Evolutionary conservation across 2,329 filamentous ascomycete species (phyloP), one percentile per base, ranked within the genome.

Genomic region (Rutstroemia sp.): DNA sequence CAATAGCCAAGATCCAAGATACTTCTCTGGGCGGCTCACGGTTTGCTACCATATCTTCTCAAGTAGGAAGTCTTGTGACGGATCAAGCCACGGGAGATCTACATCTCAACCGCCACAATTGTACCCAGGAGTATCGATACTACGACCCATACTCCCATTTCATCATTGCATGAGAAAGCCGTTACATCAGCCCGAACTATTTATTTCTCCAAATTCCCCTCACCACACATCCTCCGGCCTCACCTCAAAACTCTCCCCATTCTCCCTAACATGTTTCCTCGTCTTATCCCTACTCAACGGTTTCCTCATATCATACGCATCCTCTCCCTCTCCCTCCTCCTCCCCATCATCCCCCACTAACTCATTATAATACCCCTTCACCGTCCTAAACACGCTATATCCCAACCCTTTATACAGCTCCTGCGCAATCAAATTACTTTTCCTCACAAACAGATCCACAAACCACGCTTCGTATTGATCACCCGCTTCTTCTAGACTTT

Each of bases 281-380:
- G 86, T 81, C 71, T 79, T 82, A 73, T 99, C 94, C 67, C 92
- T 81, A 72, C 82, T 88, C 75, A 92, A 83, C 39, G 90, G 83
- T 71, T 96, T 97, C 62, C 94, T 83, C 94, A 99, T 99, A 74
- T 99, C 94, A 71, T 90, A 94, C 18, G 92, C 94, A 75, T 97
- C 92, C 72, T 95, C 91, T 51, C 83, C 81, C 74, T 96, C 91
- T 59, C 80, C 76, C 9, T 78, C 81, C 3, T 83, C 81, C 54
- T 85, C 81, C 69, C 95, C 88, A 69, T 96, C 82, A 18, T 50
- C 52, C 3, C 83, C 82, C 54, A 85, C 81, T 69, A 95, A 88
- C 69, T 96, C 92, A 61, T 88, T 90, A 68, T 99, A 99, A 72
- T 99, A 99, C 66, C 88, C 87, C 65, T 90, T 85, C 46, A 99